Percentiles rank a stretch among this genome's conserved stretches.
Evolutionary conservation across 441 rosid species (phyloP).

Genomic region (Arabidopsis hybrid): DNA sequence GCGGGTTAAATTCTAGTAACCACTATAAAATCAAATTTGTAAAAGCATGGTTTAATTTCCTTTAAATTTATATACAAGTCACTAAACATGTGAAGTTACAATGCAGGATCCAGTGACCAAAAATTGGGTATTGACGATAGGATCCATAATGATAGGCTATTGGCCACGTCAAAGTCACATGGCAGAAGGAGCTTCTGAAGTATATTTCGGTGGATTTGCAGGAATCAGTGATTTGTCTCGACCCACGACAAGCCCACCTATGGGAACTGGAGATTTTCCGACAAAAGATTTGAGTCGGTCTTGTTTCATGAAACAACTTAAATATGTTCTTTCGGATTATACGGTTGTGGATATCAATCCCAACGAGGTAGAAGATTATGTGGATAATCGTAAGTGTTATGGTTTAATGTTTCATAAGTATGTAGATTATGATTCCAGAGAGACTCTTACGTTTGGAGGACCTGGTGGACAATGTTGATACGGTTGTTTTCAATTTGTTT

Average conservation of each 20-base stretch:
- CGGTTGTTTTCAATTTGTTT: neutral
- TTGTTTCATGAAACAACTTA: slow-evolving; percentile 35
- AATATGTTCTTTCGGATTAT: slow-evolving; percentile 27
- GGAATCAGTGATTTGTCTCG: slow-evolving; percentile 7
- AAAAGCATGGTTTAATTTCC: too few species aligned
- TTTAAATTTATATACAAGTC: too few species aligned
- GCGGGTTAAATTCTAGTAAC: too few species aligned
- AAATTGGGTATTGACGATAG: slow-evolving; percentile 41
- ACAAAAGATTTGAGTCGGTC: slow-evolving; percentile 39
- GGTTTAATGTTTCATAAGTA: slow-evolving; percentile 24
- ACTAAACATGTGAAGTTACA: too few species aligned
- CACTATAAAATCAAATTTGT: too few species aligned
- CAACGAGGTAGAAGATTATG: slow-evolving; percentile 26
- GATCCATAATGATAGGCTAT: slow-evolving; percentile 32
- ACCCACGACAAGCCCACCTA: slow-evolving; percentile 25
- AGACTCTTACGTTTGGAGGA: slow-evolving; percentile 45
- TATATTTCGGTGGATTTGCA: slow-evolving; percentile 37
- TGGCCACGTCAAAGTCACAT: slow-evolving; percentile 40
- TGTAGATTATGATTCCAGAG: slow-evolving; percentile 27
- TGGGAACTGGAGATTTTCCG: slow-evolving; percentile 39
- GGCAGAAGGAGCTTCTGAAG: slow-evolving; percentile 41
- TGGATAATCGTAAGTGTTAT: slow-evolving; percentile 36
- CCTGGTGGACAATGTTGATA: slow-evolving; percentile 34
- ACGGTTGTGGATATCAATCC: slow-evolving; percentile 26
- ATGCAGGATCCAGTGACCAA: slow-evolving; percentile 41